Percentiles rank a stretch among this genome's conserved stretches.
Conservation (phyloP, 2,329 filamentous ascomycete species). For the Beauveria varroae region DNA sequence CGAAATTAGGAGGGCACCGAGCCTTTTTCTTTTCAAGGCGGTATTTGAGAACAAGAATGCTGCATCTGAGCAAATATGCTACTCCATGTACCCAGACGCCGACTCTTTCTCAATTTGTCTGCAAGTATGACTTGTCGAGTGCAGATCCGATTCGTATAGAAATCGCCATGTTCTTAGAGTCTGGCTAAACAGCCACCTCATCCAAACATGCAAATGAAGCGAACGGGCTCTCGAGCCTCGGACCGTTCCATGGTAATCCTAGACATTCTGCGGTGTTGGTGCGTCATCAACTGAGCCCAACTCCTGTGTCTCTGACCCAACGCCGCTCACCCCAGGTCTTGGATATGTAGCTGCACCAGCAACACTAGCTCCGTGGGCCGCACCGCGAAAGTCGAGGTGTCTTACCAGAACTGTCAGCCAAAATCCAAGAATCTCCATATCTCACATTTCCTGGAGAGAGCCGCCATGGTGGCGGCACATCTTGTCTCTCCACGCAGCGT, state of each 20-base stretch:
- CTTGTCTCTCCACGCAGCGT: conserved; percentile 4
- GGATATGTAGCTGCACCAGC: not conserved
- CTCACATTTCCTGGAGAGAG: not conserved
- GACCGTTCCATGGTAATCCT: not conserved
- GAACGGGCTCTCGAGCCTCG: not conserved
- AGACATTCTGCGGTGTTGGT: not conserved
- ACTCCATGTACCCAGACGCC: not conserved
- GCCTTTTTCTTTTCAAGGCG: too few species aligned
- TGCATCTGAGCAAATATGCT: too few species aligned
- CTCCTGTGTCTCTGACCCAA: not conserved
- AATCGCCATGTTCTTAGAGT: not conserved
- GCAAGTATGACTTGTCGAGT: not conserved
- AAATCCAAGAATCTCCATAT: not conserved
- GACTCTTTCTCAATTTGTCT: not conserved
- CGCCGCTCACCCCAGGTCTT: not conserved
- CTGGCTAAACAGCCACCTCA: not conserved
- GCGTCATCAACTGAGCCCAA: not conserved
- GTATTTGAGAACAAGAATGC: too few species aligned
- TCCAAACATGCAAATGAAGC: not conserved
- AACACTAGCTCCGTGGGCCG: not conserved
- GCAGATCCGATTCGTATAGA: not conserved
- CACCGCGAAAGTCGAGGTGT: not conserved
- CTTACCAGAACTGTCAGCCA: not conserved
- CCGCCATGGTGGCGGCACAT: not conserved
- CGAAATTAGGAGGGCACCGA: too few species aligned